These are phyloP conservation scores for Cubamyces sp. DNA, from an alignment of 768 basidiomycete species.

Conservation along the genomic window DNA sequence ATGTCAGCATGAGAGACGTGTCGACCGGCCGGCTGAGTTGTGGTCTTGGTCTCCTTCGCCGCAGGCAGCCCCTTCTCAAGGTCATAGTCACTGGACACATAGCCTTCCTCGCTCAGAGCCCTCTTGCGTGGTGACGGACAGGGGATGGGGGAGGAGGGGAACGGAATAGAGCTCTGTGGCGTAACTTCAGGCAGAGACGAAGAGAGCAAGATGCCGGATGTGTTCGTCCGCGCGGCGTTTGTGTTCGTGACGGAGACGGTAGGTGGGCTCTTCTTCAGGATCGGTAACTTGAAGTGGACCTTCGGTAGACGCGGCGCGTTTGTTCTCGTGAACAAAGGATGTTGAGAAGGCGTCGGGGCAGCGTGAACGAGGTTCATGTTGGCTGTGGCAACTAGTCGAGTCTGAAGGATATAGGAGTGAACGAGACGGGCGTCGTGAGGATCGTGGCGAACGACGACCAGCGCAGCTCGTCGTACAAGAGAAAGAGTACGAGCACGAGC, in stretches of 20 bases:
- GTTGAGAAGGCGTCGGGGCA: not conserved
- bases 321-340: conserved; percentile 11
- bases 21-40: not conserved
- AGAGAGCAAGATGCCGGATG: not conserved
- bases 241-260: conserved; percentile 43
- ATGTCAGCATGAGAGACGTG: conserved; percentile 26
- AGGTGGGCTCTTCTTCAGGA: conserved; percentile 39
- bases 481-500: not conserved
- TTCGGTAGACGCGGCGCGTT: conserved; percentile 21
- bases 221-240: conserved; percentile 32
- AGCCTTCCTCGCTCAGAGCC: conserved; percentile 19
- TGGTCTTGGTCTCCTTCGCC: not conserved
- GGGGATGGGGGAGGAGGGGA: conserved; percentile 37
- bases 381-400: not conserved
- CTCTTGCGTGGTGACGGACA: conserved; percentile 24
- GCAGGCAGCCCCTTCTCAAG: conserved; percentile 20
- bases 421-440: conserved; percentile 2
- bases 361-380: conserved; percentile 16
- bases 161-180: conserved; percentile 38
- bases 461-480: conserved; percentile 21
- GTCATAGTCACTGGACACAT: conserved; percentile 22
- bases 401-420: not conserved
- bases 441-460: conserved; percentile 22
- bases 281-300: conserved; percentile 25
- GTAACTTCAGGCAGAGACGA: not conserved